Evolutionary conservation across 2,329 filamentous ascomycete genomes (phyloP), one percentile per base, ranked within the genome.

Genomic region (Diaporthe aspalathi): DNA sequence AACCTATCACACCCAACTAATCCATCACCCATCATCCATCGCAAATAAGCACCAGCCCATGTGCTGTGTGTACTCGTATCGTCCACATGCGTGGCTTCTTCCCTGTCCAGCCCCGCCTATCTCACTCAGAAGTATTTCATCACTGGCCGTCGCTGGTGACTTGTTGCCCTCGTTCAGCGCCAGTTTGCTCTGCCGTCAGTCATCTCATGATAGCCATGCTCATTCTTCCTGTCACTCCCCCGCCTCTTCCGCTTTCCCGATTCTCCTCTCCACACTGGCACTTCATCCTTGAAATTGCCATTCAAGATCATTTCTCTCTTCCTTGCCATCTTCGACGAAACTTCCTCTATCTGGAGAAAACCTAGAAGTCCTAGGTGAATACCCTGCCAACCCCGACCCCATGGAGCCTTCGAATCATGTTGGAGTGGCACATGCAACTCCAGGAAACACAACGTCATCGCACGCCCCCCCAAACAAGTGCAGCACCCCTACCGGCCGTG

Each of bases 391-490:
- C 29, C 22, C 67, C 32, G 32, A 57, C 22, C 45, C 29, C 16
- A 60, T 27, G 53, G 47, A 52, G 20, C 45, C 43, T 22, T 3
- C 35, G 8, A 40, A 62, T 35, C 40, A 43, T 63, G n/a, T 32
- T 47, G 27, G 54, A 52, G 54, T 32, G 62, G 35, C 70, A 24
- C 62, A 66, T 57, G 40, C 56, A 43, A 43, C 40, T 56, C n/a
- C 50, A 12, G 29, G 22, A 60, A 40, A 47, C 22, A 52, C 60
- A 54, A 70, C 71, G 63, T 73, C 71, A 73, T 73, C 71, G 32
- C 54, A 43, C 4, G 52, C 32, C 45, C 62, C 60, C 53, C 67
- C 67, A 70, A 45, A 57, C 68, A 54, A 43, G 40, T 40, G 17
- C n/a, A 17, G 24, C 52, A 45, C 38, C 54, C 27, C 67, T 22